Evolutionary conservation across 805 yeast genomes (phyloP), one percentile per base, ranked within the genome.

Genomic region (Henningerozyma blattae): DNA sequence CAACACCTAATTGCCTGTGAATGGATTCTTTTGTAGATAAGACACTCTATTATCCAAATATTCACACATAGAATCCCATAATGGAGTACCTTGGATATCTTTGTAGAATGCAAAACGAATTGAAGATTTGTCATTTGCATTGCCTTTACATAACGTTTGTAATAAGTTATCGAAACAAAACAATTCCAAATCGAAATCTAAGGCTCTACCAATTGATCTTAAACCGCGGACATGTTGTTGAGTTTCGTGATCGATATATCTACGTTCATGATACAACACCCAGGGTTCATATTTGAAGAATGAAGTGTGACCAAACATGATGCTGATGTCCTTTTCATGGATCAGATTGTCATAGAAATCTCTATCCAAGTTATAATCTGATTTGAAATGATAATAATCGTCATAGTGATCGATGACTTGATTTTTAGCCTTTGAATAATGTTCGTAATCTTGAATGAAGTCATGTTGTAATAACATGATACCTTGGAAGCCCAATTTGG

Each of bases 381-480:
- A 32, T 22, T 48, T 42, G 25, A 28, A 47, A 10, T 33, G 26
- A 9, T 40, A 25, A 20, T 34, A 41, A 8, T 41, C 30, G 0
- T 36, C 33, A 4, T 15, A 18, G 17, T 46, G 28, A 14, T 34
- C 31, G 9, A 33, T 16, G 13, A 44, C 42, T 24, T 38, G 35
- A 3, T 28, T 28, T 14, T 34, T 30, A 4, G 46, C 54, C 19
- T 33, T 35, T 27, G 30, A 27, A 36, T 47, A 39, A 17, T 37
- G 42, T 18, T 41, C 37, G 29, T 62, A 73, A 50, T 79, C 87
- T 33, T 70, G 71, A 15, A 65, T 56, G 4, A 87, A 84, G 48
- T 78, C 75, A 42, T 63, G 72, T 52, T 83, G 94, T 7, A 80
- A 77, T 89, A 83, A 82, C 4, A 82, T 84, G 10, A 77, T 70